Evolutionary conservation across 1,139 yeast species (phyloP).

Genomic region (Hanseniaspora sp.): DNA sequence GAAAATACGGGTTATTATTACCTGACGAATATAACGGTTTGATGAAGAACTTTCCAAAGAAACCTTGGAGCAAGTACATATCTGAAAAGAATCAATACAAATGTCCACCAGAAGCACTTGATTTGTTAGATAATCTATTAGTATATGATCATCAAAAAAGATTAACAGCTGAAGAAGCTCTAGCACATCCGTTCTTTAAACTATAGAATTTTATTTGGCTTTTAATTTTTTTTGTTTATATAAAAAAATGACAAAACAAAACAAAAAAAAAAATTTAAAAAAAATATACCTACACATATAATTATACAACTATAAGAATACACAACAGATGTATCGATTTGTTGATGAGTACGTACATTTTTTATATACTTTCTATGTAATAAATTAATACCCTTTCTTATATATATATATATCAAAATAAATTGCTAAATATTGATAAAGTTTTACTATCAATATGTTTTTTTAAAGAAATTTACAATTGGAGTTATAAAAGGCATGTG

Average conservation of each 20-base stretch:
- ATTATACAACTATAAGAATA: too few species aligned
- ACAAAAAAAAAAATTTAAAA: too few species aligned
- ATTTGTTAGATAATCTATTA: constrained; percentile 53
- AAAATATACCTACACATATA: too few species aligned
- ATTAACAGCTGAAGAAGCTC: constrained; percentile 65
- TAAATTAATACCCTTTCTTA: too few species aligned
- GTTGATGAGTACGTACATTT: too few species aligned
- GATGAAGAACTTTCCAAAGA: constrained; percentile 53
- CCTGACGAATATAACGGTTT: constrained; percentile 57
- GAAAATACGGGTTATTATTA: constrained; percentile 50
- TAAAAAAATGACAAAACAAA: too few species aligned
- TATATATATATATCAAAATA: too few species aligned
- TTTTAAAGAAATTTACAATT: too few species aligned
- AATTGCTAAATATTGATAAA: neutral
- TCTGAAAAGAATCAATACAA: constrained; percentile 43
- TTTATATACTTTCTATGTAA: too few species aligned
- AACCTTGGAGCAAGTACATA: constrained; percentile 56
- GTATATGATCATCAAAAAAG: constrained; percentile 65
- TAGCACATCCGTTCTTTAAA: constrained; percentile 46
- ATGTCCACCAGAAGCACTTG: constrained; percentile 51
- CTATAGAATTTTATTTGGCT: constrained; percentile 15
- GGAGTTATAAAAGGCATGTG: too few species aligned
- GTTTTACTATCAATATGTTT: neutral
- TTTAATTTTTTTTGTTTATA: neutral
- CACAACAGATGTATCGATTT: too few species aligned